Percentiles rank a stretch among this genome's conserved stretches.
Conservation (phyloP, 805 yeast genomes). For the Ogataea pilisensis region DNA sequence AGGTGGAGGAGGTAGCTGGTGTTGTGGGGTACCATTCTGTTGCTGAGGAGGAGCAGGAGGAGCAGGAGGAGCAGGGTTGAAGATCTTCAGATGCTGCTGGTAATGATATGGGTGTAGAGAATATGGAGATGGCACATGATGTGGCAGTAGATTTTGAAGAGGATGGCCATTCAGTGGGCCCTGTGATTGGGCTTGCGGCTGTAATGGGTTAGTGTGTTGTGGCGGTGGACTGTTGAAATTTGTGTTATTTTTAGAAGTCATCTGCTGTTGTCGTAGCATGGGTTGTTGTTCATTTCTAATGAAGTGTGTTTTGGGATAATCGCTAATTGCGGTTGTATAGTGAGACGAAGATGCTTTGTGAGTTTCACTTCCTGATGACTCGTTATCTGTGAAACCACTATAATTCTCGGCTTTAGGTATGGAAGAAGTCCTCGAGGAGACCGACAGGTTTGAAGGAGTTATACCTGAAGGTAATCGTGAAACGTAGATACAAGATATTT, state of each 20-base stretch:
- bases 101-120: background rate
- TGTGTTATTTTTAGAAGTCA: background rate
- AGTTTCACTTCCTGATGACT: background rate
- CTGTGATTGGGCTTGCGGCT: background rate
- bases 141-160: background rate
- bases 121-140: background rate
- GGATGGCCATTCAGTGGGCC: background rate
- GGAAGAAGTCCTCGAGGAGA: background rate
- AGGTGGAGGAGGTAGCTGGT: background rate
- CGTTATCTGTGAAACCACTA: background rate
- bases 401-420: background rate
- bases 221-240: background rate
- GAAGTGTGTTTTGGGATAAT: too few relatives aligned
- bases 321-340: too few relatives aligned
- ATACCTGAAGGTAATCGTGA: slow-evolving; percentile 3
- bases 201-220: background rate
- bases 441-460: background rate
- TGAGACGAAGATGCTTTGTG: background rate
- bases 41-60: background rate
- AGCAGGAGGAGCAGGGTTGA: background rate
- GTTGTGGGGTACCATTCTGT: background rate
- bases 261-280: background rate
- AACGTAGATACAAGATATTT: slow-evolving; percentile 23
- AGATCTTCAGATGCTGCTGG: background rate
- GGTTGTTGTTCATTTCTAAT: too few relatives aligned